These are phyloP conservation scores for Penicillium steckii DNA, from an alignment of 495 filamentous ascomycete genomes.

Conservation along the genomic window DNA sequence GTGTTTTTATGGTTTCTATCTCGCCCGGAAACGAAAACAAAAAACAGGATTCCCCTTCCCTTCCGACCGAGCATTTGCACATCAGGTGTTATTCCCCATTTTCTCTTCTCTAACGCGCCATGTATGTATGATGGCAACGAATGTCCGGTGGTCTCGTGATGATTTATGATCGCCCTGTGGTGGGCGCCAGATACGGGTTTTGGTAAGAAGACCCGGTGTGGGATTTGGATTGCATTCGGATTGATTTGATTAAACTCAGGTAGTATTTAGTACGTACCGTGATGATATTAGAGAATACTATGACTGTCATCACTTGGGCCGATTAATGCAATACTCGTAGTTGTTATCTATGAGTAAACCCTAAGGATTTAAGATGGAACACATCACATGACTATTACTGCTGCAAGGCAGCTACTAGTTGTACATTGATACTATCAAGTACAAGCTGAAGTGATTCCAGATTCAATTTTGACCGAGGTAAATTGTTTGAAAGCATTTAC, in stretches of 20 bases:
- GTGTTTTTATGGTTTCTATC: not conserved
- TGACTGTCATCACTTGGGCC: too few species aligned
- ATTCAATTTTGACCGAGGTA: too few species aligned
- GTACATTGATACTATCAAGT: too few species aligned
- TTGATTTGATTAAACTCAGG: not conserved
- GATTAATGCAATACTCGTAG: too few species aligned
- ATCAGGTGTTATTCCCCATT: slow-evolving; percentile 13
- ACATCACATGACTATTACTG: too few species aligned
- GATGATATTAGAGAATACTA: not conserved
- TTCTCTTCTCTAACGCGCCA: slow-evolving; percentile 18
- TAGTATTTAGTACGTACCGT: not conserved
- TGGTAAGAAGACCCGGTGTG: too few species aligned
- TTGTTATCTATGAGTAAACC: too few species aligned
- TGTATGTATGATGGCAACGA: slow-evolving; percentile 21
- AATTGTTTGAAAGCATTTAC: too few species aligned
- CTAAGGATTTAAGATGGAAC: too few species aligned
- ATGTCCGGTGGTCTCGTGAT: slow-evolving; percentile 19
- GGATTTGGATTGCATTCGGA: not conserved
- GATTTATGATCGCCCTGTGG: slow-evolving; percentile 25
- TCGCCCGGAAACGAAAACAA: slow-evolving; percentile 12
- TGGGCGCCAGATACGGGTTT: slow-evolving; percentile 10
- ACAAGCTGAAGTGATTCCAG: too few species aligned
- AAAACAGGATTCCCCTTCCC: slow-evolving; percentile 11
- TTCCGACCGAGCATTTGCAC: slow-evolving; percentile 23
- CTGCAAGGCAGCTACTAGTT: too few species aligned